Evolutionary conservation across 2,329 filamentous ascomycete genomes (phyloP).

Genomic region (Cyanodermella asteris): DNA sequence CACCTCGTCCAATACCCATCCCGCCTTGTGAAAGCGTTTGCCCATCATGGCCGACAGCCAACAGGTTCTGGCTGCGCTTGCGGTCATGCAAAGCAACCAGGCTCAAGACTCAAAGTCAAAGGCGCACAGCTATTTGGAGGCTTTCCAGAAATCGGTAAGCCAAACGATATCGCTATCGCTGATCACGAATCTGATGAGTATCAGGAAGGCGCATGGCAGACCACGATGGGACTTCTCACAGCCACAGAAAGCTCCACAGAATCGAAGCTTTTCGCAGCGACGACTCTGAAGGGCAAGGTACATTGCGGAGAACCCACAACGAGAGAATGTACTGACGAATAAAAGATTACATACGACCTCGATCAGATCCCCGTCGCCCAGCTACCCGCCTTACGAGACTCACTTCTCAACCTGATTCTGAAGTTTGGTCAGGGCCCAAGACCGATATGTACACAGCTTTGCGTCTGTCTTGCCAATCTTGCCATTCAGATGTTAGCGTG

Average conservation of each 20-base stretch:
- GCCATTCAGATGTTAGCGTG: constrained; percentile 77
- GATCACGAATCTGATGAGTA: constrained; percentile 1
- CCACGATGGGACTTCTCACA: constrained; percentile 69
- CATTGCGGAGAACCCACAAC: constrained; percentile 3
- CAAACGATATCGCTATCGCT: constrained; percentile 3
- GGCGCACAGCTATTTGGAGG: constrained; percentile 76
- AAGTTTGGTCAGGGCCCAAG: constrained; percentile 8
- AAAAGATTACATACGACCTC: constrained; percentile 86
- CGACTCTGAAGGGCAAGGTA: constrained; percentile 96
- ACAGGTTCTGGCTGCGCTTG: constrained; percentile 71
- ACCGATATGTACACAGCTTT: constrained; percentile 58
- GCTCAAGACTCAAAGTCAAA: constrained; percentile 67
- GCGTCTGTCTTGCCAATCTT: constrained; percentile 66
- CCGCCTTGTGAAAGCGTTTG: constrained; percentile 58
- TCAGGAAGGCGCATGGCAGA: constrained; percentile 56
- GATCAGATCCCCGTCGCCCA: constrained; percentile 63
- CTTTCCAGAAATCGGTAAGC: constrained; percentile 93
- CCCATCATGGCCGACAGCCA: too few relatives aligned
- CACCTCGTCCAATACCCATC: too few relatives aligned
- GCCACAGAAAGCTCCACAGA: constrained; percentile 53
- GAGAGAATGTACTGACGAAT: constrained; percentile 4
- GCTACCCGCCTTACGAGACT: constrained; percentile 56
- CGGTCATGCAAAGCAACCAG: constrained; percentile 70
- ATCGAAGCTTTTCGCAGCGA: constrained; percentile 85
- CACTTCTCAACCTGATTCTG: constrained; percentile 52